phyloP scores from a whole-genome alignment of 73 alveolate species.

The Blepharisma japonicum region DNA sequence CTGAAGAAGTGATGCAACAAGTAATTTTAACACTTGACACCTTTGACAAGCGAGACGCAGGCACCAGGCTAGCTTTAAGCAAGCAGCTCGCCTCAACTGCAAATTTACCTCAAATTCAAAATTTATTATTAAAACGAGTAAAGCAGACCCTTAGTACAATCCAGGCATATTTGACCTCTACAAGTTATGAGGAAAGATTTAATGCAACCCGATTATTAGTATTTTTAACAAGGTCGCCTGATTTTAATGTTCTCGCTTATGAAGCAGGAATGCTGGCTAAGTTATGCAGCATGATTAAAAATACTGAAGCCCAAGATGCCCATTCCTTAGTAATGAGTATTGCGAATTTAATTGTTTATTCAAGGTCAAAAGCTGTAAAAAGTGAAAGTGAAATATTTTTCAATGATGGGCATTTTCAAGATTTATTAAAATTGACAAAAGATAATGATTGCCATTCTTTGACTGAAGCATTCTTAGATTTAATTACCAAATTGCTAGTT shows the following conservation, averaged over 20 bases:
- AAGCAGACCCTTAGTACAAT: background rate
- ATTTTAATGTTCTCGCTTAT: slow-evolving; percentile 15
- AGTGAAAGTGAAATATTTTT: slow-evolving; percentile 8
- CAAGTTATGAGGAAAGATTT: background rate
- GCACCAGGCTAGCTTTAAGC: slow-evolving; percentile 8
- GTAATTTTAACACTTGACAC: slow-evolving; percentile 10
- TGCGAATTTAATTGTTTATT: background rate
- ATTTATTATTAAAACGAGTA: background rate
- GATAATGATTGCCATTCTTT: slow-evolving; percentile 11
- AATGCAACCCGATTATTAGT: slow-evolving; percentile 10
- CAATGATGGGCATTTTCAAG: background rate
- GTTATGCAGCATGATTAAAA: background rate
- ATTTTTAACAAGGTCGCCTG: slow-evolving; percentile 13
- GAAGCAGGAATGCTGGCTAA: background rate
- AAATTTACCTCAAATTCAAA: slow-evolving; percentile 12
- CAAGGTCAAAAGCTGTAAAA: background rate
- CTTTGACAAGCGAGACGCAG: background rate
- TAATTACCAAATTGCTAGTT: slow-evolving; percentile 2
- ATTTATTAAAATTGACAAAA: background rate
- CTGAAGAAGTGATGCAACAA: slow-evolving; percentile 20
- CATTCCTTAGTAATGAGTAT: background rate
- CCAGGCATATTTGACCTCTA: background rate
- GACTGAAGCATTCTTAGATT: slow-evolving; percentile 5
- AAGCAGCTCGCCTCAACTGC: slow-evolving; percentile 25
- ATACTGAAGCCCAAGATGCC: slow-evolving; percentile 2